Evolutionary conservation across 208 protist species (phyloP), one percentile per base, ranked within the genome.

Genomic region (Crithidia thermophila): DNA sequence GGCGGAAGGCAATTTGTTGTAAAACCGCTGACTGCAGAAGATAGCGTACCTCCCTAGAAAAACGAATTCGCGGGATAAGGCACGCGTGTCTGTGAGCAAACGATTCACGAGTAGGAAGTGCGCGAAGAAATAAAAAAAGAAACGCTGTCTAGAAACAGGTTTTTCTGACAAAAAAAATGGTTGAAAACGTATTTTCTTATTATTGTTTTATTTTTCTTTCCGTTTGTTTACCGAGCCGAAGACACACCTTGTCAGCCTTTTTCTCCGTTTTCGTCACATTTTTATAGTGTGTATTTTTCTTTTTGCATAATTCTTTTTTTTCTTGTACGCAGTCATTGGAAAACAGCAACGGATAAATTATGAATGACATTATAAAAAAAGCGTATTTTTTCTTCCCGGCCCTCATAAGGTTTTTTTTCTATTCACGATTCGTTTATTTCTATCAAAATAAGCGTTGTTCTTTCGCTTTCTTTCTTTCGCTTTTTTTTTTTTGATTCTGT

Each of bases 331-430:
- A n/a, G n/a, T n/a, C n/a, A n/a, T n/a, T n/a, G n/a, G n/a, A n/a
- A n/a, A n/a, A n/a, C n/a, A n/a, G n/a, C n/a, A n/a, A n/a, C n/a
- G n/a, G n/a, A n/a, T n/a, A n/a, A n/a, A n/a, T n/a, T n/a, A n/a
- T n/a, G n/a, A n/a, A n/a, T n/a, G n/a, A n/a, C n/a, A n/a, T n/a
- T n/a, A n/a, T n/a, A n/a, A n/a, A n/a, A n/a, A n/a, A n/a, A n/a
- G n/a, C n/a, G n/a, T n/a, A n/a, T n/a, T n/a, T n/a, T n/a, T n/a
- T 34, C 36, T 31, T 45, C 36, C 21, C 31, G 27, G 1, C 36
- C 31, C 52, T 59, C 52, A 16, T n/a, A n/a, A n/a, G n/a, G n/a
- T n/a, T n/a, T n/a, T n/a, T 62, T 62, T 27, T 36, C 20, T 16
- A 10, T 43, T 43, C 39, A 43, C 39, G 39, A 43, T 43, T 43